Conservation (phyloP, 441 rosid species). For the Raphanus hybrid region DNA sequence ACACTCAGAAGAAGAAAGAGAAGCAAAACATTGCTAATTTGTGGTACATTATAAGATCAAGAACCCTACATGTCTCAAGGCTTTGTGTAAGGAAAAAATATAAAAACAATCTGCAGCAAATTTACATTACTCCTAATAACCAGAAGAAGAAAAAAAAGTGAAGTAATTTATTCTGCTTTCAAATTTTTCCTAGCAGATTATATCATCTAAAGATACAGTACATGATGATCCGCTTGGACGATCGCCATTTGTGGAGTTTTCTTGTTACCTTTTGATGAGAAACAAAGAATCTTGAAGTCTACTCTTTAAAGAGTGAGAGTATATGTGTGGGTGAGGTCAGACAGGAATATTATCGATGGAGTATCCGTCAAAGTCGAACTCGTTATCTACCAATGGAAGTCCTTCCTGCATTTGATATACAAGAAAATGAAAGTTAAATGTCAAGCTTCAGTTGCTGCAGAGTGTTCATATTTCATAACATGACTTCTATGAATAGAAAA, state of each 20-base stretch:
- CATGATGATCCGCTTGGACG: background rate
- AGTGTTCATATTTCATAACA: too few relatives aligned
- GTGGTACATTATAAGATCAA: conserved; percentile 24
- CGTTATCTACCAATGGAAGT: conserved; percentile 58
- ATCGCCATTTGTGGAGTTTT: background rate
- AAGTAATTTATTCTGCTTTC: background rate
- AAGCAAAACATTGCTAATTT: conserved; percentile 13
- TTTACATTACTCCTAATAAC: conserved; percentile 30
- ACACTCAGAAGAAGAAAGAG: background rate
- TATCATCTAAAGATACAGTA: conserved; percentile 20
- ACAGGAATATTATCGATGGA: conserved; percentile 73
- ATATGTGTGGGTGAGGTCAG: conserved; percentile 36
- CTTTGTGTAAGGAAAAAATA: conserved; percentile 22
- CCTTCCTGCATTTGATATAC: conserved; percentile 53
- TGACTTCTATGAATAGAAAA: background rate
- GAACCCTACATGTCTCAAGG: conserved; percentile 27
- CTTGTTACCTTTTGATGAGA: background rate
- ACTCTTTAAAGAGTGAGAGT: conserved; percentile 12
- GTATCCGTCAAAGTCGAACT: conserved; percentile 85
- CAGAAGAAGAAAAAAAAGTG: background rate
- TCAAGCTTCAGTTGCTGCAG: background rate
- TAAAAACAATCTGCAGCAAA: conserved; percentile 13
- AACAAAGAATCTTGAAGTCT: conserved; percentile 35
- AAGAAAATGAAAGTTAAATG: background rate
- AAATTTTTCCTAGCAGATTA: background rate